phyloP scores from a whole-genome alignment of 345 rosid genomes.

The Eucalyptus cloeziana region DNA sequence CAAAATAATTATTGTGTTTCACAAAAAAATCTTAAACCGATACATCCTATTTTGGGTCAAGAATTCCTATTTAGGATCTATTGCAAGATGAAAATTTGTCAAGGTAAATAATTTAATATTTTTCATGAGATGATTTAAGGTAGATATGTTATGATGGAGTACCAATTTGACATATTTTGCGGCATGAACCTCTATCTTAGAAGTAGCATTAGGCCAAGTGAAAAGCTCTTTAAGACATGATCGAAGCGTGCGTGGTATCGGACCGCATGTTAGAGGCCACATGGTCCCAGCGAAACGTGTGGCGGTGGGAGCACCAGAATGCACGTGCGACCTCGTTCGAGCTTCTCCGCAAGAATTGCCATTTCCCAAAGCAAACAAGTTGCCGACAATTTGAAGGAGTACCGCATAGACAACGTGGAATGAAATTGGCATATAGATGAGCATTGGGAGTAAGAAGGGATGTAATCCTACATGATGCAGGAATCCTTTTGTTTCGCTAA shows the following conservation, averaged over 20 bases:
- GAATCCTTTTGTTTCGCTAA: fast-evolving
- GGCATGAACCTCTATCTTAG: background rate
- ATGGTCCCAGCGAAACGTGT: background rate
- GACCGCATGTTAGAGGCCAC: background rate
- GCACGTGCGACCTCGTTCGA: background rate
- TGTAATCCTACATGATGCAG: background rate
- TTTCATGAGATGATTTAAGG: background rate
- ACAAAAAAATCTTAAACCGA: background rate
- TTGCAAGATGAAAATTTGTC: background rate
- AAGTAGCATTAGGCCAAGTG: background rate
- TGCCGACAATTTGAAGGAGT: background rate
- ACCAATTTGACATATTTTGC: background rate
- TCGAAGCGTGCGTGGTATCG: background rate
- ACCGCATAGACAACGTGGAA: background rate
- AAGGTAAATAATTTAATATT: background rate
- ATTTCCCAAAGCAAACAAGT: background rate
- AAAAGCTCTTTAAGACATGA: background rate
- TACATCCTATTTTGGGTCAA: background rate
- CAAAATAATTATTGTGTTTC: background rate
- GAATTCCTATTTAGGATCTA: background rate
- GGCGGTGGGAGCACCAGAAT: background rate
- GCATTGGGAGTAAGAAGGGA: background rate
- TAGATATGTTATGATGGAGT: background rate
- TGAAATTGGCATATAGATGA: background rate
- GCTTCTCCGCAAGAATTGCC: background rate